Conservation (phyloP, 192 early-diverging fungal species). For the Lobosporangium transversale region DNA sequence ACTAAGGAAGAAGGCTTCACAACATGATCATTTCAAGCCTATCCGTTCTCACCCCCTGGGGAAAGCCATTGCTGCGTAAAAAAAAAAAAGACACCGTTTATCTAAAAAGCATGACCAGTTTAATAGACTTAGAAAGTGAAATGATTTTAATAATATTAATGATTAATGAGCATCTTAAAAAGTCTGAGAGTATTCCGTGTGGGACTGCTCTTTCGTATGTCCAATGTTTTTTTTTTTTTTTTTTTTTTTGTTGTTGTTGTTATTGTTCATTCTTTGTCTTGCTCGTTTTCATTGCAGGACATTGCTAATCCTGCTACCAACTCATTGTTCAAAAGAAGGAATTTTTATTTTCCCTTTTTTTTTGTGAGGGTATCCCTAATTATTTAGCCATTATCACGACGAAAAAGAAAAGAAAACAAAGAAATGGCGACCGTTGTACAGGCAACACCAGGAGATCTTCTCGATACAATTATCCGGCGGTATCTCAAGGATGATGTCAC, state of each 20-base stretch:
- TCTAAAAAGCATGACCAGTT: no score
- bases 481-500: slow-evolving; percentile 53
- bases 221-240: slow-evolving; percentile 4
- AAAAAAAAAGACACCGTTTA: not conserved
- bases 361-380: no score
- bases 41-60: not conserved
- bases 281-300: not conserved
- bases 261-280: not conserved
- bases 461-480: slow-evolving; percentile 47
- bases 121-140: no score
- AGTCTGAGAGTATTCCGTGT: no score
- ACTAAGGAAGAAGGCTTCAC: not conserved
- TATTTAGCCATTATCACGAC: no score
- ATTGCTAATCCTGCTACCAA: not conserved
- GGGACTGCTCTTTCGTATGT: not conserved
- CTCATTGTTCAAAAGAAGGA: no score
- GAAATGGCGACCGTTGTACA: slow-evolving; percentile 25
- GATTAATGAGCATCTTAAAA: no score
- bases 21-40: not conserved
- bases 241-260: not conserved
- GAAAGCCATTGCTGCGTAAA: not conserved
- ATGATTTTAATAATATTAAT: no score
- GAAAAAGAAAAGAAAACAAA: no score
- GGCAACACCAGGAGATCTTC: slow-evolving; percentile 41
- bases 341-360: no score